Conservation (phyloP, 768 basidiomycete genomes). For the Tylopilus balloui region DNA sequence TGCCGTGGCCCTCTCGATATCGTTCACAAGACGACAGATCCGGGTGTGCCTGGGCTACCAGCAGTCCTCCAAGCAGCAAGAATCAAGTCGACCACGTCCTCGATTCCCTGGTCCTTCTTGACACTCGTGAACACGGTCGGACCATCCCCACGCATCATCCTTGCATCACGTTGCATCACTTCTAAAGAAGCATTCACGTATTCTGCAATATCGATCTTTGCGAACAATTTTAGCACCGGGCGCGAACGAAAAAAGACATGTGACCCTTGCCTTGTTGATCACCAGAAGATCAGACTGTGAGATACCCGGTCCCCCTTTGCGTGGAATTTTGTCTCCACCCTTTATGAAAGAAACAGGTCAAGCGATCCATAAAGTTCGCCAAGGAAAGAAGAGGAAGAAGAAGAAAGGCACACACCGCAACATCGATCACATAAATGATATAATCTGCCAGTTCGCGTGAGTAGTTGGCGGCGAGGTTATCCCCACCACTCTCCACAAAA, state of each 20-base stretch:
- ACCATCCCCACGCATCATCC: conserved; percentile 89
- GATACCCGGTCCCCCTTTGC: conserved; percentile 97
- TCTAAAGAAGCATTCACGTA: conserved; percentile 90
- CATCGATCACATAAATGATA: conserved; percentile 91
- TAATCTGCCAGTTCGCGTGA: conserved; percentile 96
- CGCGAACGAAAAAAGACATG: neutral
- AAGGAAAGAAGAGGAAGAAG: neutral
- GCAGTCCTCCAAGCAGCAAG: conserved; percentile 86
- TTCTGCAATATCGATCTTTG: conserved; percentile 87
- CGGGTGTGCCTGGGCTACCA: conserved; percentile 64
- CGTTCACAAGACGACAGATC: conserved; percentile 28
- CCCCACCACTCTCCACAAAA: conserved; percentile 94
- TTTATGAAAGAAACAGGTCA: conserved; percentile 26
- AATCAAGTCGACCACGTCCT: conserved; percentile 76
- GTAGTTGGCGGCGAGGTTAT: conserved; percentile 96
- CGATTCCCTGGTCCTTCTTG: conserved; percentile 70
- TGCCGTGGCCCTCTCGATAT: neutral
- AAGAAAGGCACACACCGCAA: conserved; percentile 49
- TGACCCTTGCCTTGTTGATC: conserved; percentile 75
- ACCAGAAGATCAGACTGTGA: conserved; percentile 93
- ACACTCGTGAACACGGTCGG: conserved; percentile 91
- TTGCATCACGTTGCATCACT: conserved; percentile 93
- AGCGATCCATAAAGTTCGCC: neutral
- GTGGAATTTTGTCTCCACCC: conserved; percentile 98
- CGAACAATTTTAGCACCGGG: neutral